Evolutionary conservation across 2,329 filamentous ascomycete species (phyloP).

Genomic region (Thelonectria blattea): DNA sequence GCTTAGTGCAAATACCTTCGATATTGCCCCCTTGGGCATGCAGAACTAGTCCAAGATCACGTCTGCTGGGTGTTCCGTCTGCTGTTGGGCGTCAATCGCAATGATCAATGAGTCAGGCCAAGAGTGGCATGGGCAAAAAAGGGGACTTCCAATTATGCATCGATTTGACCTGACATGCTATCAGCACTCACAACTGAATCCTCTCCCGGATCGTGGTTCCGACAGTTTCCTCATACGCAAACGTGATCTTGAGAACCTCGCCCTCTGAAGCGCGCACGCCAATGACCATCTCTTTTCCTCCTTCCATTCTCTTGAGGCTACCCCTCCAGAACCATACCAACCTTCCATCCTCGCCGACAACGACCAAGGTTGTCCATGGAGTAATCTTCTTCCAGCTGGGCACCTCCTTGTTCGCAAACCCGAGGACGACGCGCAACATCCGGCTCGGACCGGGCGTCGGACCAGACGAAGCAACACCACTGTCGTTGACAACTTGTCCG

Average conservation of each 20-base stretch:
- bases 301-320: slow-evolving; percentile 69
- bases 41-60: neutral
- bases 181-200: slow-evolving; percentile 26
- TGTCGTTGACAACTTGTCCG: neutral
- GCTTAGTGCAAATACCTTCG: neutral
- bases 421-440: slow-evolving; percentile 69
- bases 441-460: slow-evolving; percentile 18
- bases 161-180: slow-evolving; percentile 3
- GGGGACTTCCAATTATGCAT: neutral
- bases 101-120: neutral
- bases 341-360: slow-evolving; percentile 58
- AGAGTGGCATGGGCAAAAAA: neutral
- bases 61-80: neutral
- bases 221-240: slow-evolving; percentile 87
- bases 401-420: slow-evolving; percentile 70
- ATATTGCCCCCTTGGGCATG: neutral
- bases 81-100: too few species aligned
- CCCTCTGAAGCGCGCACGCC: slow-evolving; percentile 57
- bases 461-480: too few species aligned
- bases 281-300: slow-evolving; percentile 63
- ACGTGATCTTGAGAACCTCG: slow-evolving; percentile 67
- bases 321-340: slow-evolving; percentile 72
- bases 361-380: slow-evolving; percentile 76
- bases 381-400: slow-evolving; percentile 67
- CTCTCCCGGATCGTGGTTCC: slow-evolving; percentile 54